Percentiles rank a stretch among this genome's conserved stretches.
phyloP scores from a whole-genome alignment of 1,284 basidiomycete species.

The Austropuccinia psidii region DNA sequence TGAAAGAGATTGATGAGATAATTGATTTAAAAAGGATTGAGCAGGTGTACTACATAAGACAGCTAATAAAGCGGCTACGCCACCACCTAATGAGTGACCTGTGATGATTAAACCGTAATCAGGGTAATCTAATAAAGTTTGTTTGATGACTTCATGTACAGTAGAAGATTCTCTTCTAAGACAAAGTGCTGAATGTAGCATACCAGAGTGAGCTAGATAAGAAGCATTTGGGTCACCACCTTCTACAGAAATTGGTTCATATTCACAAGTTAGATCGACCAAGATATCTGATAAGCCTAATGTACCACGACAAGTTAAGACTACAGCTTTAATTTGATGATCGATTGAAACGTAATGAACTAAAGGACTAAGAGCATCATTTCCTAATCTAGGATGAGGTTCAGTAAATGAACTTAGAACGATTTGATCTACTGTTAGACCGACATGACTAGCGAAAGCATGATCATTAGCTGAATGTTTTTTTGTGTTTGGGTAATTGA shows the following conservation, averaged over 20 bases:
- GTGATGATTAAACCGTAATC: conserved; percentile 52
- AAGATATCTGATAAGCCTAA: conserved; percentile 52
- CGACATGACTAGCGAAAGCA: conserved; percentile 50
- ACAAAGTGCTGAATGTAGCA: conserved; percentile 51
- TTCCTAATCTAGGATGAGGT: conserved; percentile 40
- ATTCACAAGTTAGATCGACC: conserved; percentile 53
- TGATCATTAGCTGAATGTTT: conserved; percentile 48
- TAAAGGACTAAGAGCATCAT: conserved; percentile 49
- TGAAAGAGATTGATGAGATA: conserved; percentile 14
- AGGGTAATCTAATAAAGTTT: conserved; percentile 49
- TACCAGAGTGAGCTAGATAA: conserved; percentile 53
- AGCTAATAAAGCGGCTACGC: conserved; percentile 50
- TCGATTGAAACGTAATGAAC: conserved; percentile 52
- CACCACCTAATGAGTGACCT: conserved; percentile 53
- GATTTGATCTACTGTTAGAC: conserved; percentile 51
- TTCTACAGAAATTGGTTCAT: conserved; percentile 49
- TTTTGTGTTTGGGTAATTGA: conserved; percentile 51
- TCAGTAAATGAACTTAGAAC: conserved; percentile 52
- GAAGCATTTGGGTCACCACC: conserved; percentile 47
- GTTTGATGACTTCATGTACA: conserved; percentile 50
- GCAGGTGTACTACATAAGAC: conserved; percentile 47
- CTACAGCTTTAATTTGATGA: conserved; percentile 50
- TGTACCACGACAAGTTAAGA: conserved; percentile 53
- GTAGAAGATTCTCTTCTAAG: conserved; percentile 49
- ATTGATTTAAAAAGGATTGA: conserved; percentile 44